These are phyloP conservation scores for Paratrimastix pyriformis DNA, from an alignment of 78 protist species.

Conservation along the genomic window DNA sequence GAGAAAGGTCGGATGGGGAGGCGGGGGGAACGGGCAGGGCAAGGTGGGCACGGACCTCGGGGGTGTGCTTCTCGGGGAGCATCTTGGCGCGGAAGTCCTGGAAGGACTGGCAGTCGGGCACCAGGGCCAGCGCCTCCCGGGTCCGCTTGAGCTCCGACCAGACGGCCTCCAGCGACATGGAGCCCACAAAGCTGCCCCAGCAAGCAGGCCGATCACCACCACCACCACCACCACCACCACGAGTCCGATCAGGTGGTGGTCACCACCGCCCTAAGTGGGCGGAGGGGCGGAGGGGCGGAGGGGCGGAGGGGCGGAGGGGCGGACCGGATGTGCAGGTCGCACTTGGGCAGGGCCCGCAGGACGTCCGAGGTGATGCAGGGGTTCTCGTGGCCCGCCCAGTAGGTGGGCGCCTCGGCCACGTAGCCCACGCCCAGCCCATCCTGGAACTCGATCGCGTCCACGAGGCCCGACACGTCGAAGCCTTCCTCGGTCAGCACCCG, in stretches of 20 bases:
- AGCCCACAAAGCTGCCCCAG: conserved; percentile 55
- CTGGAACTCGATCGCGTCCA: conserved; percentile 19
- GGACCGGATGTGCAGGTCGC: conserved; percentile 52
- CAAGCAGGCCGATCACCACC: no score
- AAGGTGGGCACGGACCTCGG: no score
- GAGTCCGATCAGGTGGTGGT: no score
- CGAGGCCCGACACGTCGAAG: conserved; percentile 24
- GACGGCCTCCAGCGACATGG: conserved; percentile 40
- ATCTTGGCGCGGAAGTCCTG: background rate
- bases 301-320: no score
- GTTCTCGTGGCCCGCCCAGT: background rate
- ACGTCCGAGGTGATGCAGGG: conserved; percentile 44
- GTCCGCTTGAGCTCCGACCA: conserved; percentile 42
- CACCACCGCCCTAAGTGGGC: no score
- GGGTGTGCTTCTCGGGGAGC: background rate
- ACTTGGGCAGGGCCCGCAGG: conserved; percentile 38
- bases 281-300: no score
- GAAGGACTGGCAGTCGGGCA: background rate
- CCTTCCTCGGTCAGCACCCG: conserved; percentile 24
- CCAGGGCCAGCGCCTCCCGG: background rate
- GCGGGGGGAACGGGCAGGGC: no score
- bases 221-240: no score
- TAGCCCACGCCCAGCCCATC: conserved; percentile 22
- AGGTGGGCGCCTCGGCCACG: background rate
- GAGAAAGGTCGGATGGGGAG: background rate